Conservation (phyloP, 371 early-diverging fungal genomes). For the Rhizopus sp. region DNA sequence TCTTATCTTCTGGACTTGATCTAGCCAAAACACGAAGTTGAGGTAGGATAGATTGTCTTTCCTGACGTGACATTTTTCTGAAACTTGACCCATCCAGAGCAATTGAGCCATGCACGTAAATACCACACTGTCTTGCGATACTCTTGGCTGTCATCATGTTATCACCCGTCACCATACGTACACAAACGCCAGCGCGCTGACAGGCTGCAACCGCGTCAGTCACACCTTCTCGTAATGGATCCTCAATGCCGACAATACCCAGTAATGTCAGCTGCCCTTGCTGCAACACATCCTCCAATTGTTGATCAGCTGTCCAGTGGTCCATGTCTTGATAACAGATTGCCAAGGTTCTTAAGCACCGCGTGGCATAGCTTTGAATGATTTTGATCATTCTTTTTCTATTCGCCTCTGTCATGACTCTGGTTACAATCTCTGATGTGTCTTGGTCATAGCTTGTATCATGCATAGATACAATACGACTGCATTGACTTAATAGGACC, state of each 20-base stretch:
- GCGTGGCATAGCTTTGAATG: conserved; percentile 66
- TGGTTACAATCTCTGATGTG: conserved; percentile 33
- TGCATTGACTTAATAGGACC: conserved; percentile 56
- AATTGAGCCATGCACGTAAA: conserved; percentile 59
- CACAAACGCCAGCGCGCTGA: conserved; percentile 75
- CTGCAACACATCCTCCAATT: conserved; percentile 45
- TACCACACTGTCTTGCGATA: conserved; percentile 73
- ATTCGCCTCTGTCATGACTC: conserved; percentile 51
- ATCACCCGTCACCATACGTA: conserved; percentile 89
- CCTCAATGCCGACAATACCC: conserved; percentile 74
- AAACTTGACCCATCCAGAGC: conserved; percentile 74
- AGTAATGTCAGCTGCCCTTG: conserved; percentile 52
- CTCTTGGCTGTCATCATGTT: conserved; percentile 73
- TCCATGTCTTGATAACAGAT: conserved; percentile 74
- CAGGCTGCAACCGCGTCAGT: conserved; percentile 66
- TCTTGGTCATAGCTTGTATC: conserved; percentile 27
- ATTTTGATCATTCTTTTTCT: conserved; percentile 49
- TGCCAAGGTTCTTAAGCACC: conserved; percentile 69
- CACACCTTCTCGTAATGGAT: conserved; percentile 74
- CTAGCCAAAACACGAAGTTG: conserved; percentile 73
- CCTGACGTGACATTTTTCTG: conserved; percentile 52
- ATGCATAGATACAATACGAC: conserved; percentile 42
- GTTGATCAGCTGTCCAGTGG: conserved; percentile 48
- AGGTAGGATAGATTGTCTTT: conserved; percentile 59
- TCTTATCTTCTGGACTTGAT: conserved; percentile 78